Conservation (phyloP, 805 yeast genomes). For the Candida railenensis region DNA sequence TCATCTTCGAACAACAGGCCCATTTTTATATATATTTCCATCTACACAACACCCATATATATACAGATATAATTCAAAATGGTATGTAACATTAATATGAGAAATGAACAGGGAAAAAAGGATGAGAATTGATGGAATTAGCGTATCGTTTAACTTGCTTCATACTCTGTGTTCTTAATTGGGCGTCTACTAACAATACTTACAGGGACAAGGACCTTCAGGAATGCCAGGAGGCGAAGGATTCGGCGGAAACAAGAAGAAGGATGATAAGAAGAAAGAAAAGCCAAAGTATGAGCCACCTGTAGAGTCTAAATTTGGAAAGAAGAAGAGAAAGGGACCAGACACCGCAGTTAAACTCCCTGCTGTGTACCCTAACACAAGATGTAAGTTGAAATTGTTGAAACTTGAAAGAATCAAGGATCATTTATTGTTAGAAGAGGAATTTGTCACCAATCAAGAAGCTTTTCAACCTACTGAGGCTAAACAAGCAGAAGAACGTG, state of each 20-base stretch:
- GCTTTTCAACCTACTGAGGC: conserved; percentile 94
- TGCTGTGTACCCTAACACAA: conserved; percentile 82
- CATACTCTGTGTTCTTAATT: not conserved
- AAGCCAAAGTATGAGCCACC: conserved; percentile 99
- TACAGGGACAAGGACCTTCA: conserved; percentile 54
- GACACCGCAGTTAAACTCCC: conserved; percentile 85
- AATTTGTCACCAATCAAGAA: conserved; percentile 92
- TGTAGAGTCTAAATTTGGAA: conserved; percentile 89
- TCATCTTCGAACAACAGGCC: no score
- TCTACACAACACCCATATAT: not conserved
- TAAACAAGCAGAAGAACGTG: conserved; percentile 93
- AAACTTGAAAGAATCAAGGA: conserved; percentile 96
- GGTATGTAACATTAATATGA: not conserved
- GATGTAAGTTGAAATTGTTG: conserved; percentile 87
- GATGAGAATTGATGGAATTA: not conserved
- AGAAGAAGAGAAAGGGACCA: conserved; percentile 91
- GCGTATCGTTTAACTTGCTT: not conserved
- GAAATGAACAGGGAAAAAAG: not conserved
- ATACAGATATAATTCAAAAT: not conserved
- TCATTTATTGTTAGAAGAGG: conserved; percentile 91
- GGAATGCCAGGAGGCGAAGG: conserved; percentile 54
- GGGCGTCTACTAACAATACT: conserved; percentile 1
- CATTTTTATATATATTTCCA: no score
- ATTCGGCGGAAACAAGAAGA: conserved; percentile 41
- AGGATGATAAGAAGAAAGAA: conserved; percentile 66